Conservation (phyloP, 495 filamentous ascomycete species). For the Elaphomyces granulatus region DNA sequence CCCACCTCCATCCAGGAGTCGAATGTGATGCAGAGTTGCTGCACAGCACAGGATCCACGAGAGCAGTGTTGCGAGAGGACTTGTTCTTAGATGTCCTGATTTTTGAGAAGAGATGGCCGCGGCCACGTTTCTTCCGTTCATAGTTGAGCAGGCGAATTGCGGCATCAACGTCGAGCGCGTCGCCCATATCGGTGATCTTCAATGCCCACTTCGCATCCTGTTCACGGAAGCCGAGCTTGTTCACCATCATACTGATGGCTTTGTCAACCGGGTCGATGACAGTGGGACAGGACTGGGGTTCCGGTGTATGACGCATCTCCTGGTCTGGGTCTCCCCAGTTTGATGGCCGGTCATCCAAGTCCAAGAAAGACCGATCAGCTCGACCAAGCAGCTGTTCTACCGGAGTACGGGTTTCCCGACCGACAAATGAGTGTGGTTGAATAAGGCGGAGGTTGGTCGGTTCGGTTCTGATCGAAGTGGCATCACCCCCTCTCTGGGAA, state of each 20-base stretch:
- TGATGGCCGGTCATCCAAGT: constrained; percentile 7
- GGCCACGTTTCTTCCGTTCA: constrained; percentile 22
- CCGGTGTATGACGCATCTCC: no score
- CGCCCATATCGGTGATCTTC: constrained; percentile 38
- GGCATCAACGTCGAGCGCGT: constrained; percentile 32
- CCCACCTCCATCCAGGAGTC: background rate
- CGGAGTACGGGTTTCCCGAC: background rate
- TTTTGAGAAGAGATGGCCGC: background rate
- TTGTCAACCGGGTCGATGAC: constrained; percentile 39
- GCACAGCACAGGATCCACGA: background rate
- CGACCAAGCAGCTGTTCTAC: background rate
- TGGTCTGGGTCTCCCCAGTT: background rate
- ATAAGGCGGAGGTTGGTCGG: no score
- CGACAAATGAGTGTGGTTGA: no score
- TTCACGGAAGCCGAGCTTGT: constrained; percentile 32
- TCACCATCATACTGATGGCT: constrained; percentile 33
- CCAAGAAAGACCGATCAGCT: constrained; percentile 2
- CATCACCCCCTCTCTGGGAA: no score
- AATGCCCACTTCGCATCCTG: constrained; percentile 38
- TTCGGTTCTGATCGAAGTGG: background rate
- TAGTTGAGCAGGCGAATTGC: constrained; percentile 31
- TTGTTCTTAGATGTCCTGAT: background rate
- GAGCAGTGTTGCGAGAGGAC: background rate
- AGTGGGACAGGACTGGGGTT: constrained; percentile 12
- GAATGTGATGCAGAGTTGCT: background rate